phyloP scores from a whole-genome alignment of 164 flowering plant genomes.

The Hamamelis virginiana region DNA sequence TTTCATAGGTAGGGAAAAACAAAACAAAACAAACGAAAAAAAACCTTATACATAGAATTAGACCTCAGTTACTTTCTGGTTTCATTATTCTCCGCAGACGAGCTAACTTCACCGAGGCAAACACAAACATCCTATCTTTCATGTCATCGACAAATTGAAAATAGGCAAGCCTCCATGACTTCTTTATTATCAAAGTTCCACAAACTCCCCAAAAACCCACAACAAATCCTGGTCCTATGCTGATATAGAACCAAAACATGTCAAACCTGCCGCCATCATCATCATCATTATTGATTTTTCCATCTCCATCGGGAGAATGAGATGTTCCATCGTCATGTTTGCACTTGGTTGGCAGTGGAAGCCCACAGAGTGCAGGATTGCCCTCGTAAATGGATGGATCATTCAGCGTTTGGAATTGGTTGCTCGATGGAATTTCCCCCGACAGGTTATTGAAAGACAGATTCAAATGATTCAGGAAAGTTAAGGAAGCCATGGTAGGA shows the following conservation, averaged over 20 bases:
- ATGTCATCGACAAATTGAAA: neutral
- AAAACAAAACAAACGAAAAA: no score
- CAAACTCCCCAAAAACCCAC: no score
- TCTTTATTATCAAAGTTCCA: neutral
- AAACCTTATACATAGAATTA: no score
- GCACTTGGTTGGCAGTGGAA: neutral
- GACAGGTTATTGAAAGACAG: neutral
- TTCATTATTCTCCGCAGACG: neutral
- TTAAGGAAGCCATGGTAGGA: neutral
- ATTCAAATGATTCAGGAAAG: neutral
- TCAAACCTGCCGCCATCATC: neutral
- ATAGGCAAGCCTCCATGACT: neutral
- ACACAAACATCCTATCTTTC: neutral
- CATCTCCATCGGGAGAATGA: neutral
- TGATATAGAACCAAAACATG: no score
- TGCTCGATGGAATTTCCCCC: conserved; percentile 5
- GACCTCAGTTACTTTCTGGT: no score
- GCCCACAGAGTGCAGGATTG: neutral
- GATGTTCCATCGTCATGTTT: neutral
- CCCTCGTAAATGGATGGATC: neutral
- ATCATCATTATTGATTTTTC: neutral
- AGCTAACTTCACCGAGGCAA: neutral
- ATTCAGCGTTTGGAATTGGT: neutral
- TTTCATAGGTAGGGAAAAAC: no score
- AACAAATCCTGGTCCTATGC: no score